A percentile compares a stretch with the other conserved stretches of the same genome.
These are phyloP conservation scores for Pittosporum tobira DNA, from an alignment of 129 eudicot species.

Conservation along the genomic window DNA sequence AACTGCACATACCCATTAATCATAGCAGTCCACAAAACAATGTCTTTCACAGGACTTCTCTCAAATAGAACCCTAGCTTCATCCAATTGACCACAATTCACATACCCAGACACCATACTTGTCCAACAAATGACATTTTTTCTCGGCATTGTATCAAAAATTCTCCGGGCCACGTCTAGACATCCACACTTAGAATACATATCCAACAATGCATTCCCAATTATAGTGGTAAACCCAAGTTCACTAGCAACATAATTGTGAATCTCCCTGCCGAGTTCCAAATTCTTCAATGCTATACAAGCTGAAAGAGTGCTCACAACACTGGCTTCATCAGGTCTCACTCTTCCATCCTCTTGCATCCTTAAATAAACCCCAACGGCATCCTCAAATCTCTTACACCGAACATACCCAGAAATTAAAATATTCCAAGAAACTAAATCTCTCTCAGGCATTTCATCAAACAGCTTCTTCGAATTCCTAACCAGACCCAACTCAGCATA, in stretches of 20 bases:
- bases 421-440: conserved; percentile 63
- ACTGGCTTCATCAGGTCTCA: conserved; percentile 54
- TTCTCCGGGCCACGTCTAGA: conserved; percentile 35
- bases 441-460: conserved; percentile 54
- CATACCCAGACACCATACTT: conserved; percentile 62
- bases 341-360: conserved; percentile 27
- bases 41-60: conserved; percentile 47
- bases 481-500: conserved; percentile 40
- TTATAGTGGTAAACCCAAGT: conserved; percentile 34
- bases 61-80: conserved; percentile 55
- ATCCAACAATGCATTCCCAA: conserved; percentile 50
- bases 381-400: conserved; percentile 41
- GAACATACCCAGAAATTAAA: conserved; percentile 44
- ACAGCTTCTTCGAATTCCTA: conserved; percentile 29
- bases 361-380: conserved; percentile 38
- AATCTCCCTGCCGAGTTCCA: conserved; percentile 53
- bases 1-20: conserved; percentile 71
- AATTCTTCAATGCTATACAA: conserved; percentile 38
- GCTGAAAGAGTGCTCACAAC: conserved; percentile 63
- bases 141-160: conserved; percentile 34
- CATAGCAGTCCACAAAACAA: conserved; percentile 72
- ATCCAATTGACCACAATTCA: conserved; percentile 43
- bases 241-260: conserved; percentile 25
- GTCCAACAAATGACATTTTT: conserved; percentile 66
- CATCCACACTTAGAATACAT: conserved; percentile 70